A percentile compares a stretch with the other conserved stretches of the same genome.
phyloP scores from a whole-genome alignment of 1,139 yeast species.

The Debaryomyces singareniensis region DNA sequence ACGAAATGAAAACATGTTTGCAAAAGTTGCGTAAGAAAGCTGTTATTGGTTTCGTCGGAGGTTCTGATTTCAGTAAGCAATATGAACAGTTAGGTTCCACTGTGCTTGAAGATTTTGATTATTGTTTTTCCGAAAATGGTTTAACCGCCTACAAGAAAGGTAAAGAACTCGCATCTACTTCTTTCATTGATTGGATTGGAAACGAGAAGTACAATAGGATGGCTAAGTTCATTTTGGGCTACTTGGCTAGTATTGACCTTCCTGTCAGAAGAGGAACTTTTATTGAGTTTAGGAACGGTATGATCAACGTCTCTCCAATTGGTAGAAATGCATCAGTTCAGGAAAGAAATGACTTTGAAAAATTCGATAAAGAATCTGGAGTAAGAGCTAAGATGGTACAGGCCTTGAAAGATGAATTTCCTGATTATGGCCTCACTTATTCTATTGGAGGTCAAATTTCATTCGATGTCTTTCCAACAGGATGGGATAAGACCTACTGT shows the following conservation, averaged over 20 bases:
- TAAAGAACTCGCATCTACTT: constrained; percentile 80
- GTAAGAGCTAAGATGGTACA: constrained; percentile 77
- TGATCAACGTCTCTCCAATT: constrained; percentile 95
- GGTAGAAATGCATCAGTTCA: constrained; percentile 96
- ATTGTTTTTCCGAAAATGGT: constrained; percentile 96
- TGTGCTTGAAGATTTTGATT: constrained; percentile 79
- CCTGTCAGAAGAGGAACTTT: constrained; percentile 98
- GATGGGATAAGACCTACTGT: constrained; percentile 99
- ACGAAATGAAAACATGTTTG: constrained; percentile 71
- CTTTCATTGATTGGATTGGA: constrained; percentile 93
- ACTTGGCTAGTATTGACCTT: constrained; percentile 78
- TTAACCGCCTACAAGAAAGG: constrained; percentile 94
- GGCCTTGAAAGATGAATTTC: constrained; percentile 76
- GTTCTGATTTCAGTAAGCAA: constrained; percentile 91
- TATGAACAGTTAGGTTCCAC: constrained; percentile 87
- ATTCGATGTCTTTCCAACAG: constrained; percentile 98
- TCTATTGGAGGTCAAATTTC: constrained; percentile 99
- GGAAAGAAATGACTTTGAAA: constrained; percentile 90
- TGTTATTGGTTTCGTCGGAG: constrained; percentile 97
- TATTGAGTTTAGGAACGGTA: constrained; percentile 97
- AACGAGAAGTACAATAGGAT: constrained; percentile 89
- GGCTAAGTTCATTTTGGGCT: constrained; percentile 75
- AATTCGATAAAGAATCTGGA: constrained; percentile 69
- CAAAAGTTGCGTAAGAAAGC: constrained; percentile 78
- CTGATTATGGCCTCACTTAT: constrained; percentile 82